Evolutionary conservation across 495 filamentous ascomycete species (phyloP), one percentile per base, ranked within the genome.

Genomic region (Neurospora cerealis): DNA sequence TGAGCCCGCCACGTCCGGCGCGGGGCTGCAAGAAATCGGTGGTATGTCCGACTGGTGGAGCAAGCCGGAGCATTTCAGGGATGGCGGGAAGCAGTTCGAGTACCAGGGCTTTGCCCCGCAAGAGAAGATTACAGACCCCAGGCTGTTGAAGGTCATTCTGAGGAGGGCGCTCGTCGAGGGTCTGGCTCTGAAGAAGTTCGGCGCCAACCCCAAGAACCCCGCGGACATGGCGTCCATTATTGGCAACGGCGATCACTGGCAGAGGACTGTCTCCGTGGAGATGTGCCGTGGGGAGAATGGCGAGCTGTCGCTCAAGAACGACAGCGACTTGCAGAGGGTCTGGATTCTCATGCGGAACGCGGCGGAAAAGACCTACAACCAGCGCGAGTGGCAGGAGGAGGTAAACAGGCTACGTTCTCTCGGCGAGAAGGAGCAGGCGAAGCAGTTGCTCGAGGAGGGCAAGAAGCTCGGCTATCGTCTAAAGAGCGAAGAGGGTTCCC

Each of bases 91-190:
- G 41, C 54, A 66, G 54, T 66, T 66, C 28, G 54, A 34, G 34
- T 86, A 85, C 73, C 62, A 76, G 28, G 79, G 80, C 8, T 88
- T 86, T 72, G 77, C 81, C 37, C 81, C 82, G 37, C 69, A 69
- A 42, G 77, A 83, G 19, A 83, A 81, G 66, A 74, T 85, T 8
- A 77, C 74, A n/a, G 82, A 87, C 37, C 71, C 76, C 4, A 77
- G 79, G 3, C 73, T 86, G 32, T 75, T 88, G 17, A 81, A 84
- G 74, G 78, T 79, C 42, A 74, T 86, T 66, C 83, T 91, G 37
- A 88, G 90, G 74, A 80, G 84, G 71, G 89, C 90, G n/a, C 74
- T 92, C 15, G 83, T 91, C 4, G 90, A 93, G 81, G 84, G 87
- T 0, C 83, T 88, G 44, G 85, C 85, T 0, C 73, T 91, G 71